Percentiles rank a stretch among this genome's conserved stretches.
phyloP scores from a whole-genome alignment of 208 protist species.

The Trypanosoma scelopori region DNA sequence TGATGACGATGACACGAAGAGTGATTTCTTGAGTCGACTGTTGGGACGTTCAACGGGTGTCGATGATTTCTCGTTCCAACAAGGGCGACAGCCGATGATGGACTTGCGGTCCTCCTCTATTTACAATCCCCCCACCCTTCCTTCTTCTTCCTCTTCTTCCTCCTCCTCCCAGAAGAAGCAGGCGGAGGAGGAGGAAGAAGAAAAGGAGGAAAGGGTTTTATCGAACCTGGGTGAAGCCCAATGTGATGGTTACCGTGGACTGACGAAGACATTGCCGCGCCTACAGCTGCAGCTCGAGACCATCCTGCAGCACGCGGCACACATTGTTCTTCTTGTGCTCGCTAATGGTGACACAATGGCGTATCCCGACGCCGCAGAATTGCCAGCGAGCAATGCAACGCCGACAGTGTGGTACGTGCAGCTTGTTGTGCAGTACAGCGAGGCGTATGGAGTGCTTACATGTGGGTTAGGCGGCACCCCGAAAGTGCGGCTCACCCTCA shows the following conservation, averaged over 20 bases:
- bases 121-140: too few species aligned
- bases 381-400: not conserved
- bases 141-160: too few species aligned
- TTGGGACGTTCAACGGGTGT: not conserved
- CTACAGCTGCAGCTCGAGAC: constrained; percentile 9
- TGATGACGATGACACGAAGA: not conserved
- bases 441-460: not conserved
- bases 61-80: constrained; percentile 1
- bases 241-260: too few species aligned
- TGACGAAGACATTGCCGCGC: not conserved
- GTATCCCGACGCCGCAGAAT: not conserved
- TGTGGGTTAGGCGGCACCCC: not conserved
- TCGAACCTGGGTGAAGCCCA: too few species aligned
- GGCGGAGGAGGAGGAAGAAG: too few species aligned
- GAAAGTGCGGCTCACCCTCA: constrained; percentile 3
- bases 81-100: not conserved
- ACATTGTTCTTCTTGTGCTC: constrained; percentile 11
- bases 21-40: not conserved
- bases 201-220: too few species aligned
- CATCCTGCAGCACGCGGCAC: constrained; percentile 2
- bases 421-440: constrained; percentile 10
- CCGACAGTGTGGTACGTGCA: constrained; percentile 7
- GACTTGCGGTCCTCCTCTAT: constrained; percentile 3
- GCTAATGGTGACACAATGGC: not conserved
- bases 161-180: too few species aligned